These are phyloP conservation scores for Vanrija pseudolonga DNA, from an alignment of 1,284 basidiomycete species.

Conservation along the genomic window DNA sequence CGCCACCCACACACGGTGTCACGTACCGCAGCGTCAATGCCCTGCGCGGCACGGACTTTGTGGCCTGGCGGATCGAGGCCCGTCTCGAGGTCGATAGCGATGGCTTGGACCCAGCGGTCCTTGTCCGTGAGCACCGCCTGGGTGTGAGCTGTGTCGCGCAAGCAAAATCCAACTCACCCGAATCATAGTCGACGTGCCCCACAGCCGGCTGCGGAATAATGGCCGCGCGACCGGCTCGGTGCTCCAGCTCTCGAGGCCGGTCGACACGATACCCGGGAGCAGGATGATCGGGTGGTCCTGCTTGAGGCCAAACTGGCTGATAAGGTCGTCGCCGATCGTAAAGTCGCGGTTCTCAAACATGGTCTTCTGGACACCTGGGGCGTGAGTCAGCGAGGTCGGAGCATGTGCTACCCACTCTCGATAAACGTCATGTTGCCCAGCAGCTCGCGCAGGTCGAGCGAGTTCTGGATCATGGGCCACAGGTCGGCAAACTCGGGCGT, in stretches of 20 bases:
- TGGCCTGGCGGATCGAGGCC: conserved; percentile 87
- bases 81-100: conserved; percentile 86
- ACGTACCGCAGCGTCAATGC: conserved; percentile 54
- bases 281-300: conserved; percentile 76
- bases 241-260: conserved; percentile 48
- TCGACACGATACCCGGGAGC: conserved; percentile 62
- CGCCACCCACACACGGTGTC: not conserved
- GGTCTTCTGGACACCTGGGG: conserved; percentile 70
- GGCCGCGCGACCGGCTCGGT: conserved; percentile 34
- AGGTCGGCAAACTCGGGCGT: conserved; percentile 25
- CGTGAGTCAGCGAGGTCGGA: conserved; percentile 40
- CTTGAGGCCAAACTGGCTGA: conserved; percentile 59
- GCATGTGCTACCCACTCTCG: conserved; percentile 32
- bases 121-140: conserved; percentile 60
- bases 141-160: not conserved
- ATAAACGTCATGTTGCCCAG: conserved; percentile 41
- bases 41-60: conserved; percentile 88
- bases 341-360: conserved; percentile 76
- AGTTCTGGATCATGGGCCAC: conserved; percentile 31
- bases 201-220: conserved; percentile 50
- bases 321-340: conserved; percentile 69
- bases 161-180: not conserved
- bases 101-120: conserved; percentile 80
- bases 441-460: conserved; percentile 34
- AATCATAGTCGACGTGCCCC: conserved; percentile 23